Base-by-base conservation (phyloP, 495 filamentous ascomycete genomes). In the Poronia punctata region DNA sequence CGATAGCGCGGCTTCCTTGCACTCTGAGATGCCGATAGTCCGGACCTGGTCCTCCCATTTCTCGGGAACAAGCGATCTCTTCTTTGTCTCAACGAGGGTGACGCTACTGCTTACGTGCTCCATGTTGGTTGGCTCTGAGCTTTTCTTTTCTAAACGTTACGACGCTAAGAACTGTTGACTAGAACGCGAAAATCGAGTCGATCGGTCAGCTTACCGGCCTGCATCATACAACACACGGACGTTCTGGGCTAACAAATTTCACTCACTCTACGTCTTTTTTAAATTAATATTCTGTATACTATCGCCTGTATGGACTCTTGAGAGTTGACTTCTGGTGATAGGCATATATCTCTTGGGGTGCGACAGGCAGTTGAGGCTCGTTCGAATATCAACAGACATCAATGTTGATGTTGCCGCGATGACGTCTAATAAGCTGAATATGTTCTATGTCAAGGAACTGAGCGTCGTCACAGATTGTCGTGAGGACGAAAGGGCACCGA, bases 311-410 rank as follows among this genome's bases (percentile, higher is more conserved):
- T 84, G 80, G 45, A 74, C 74, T 75, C 71, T 76, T 30, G 80
- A 84, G 40, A 85, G 67, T 57, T 83, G 80, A 35, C 76, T 70
- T 76, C 80, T 83, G 64, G 80, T 82, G 55, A 83, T 71, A 61
- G 76, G 69, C 73, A 78, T 75, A 65, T 82, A 78, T 66, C 81
- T 76, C 61, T 76, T 75, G 37, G 80, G 80, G 61, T 79, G 78
- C 49, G 79, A 75, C 57, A 84, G 67, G 54, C 79, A 83, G 45
- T 79, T 72, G 54, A 80, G 72, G 56, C 75, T 74, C 64, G 78
- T 70, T 56, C 80, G 79, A 57, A 78, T 65, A 65, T 81, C 78
- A 80, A 79, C 78, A 77, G 81, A 85, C 81, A 85, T 85, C 79
- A 81, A 85, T 75, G 37, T 65, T 37, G 61, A 45, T 43, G 57